These are phyloP conservation scores for Triticum urartu DNA, from an alignment of 176 grass and related monocot genomes.

Conservation along the genomic window DNA sequence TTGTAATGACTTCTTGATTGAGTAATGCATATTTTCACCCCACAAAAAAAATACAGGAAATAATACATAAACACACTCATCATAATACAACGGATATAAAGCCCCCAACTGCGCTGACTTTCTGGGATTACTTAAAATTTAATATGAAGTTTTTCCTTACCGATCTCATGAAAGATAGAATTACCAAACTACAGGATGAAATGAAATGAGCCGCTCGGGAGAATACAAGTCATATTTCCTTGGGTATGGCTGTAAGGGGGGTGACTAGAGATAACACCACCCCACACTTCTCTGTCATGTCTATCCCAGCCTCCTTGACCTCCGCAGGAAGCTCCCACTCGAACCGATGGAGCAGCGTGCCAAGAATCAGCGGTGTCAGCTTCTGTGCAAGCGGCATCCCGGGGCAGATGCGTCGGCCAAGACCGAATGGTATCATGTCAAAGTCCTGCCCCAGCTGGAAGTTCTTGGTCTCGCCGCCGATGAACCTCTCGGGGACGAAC, in stretches of 20 bases:
- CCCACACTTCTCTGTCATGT: constrained; percentile 50
- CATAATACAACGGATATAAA: too few relatives aligned
- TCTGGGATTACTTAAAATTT: too few relatives aligned
- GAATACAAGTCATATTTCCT: not conserved
- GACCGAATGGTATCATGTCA: constrained; percentile 42
- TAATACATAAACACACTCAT: too few relatives aligned
- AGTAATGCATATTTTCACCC: too few relatives aligned
- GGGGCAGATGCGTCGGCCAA: constrained; percentile 38
- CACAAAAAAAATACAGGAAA: too few relatives aligned
- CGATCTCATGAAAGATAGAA: not conserved
- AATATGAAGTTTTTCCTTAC: not conserved
- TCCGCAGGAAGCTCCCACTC: constrained; percentile 39
- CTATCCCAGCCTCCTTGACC: not conserved
- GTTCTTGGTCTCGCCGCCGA: constrained; percentile 7
- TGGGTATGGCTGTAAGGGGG: constrained; percentile 24
- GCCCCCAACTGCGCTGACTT: too few relatives aligned
- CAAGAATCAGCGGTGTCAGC: constrained; percentile 39
- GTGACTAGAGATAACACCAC: constrained; percentile 27
- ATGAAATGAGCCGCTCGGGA: not conserved
- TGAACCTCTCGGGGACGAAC: constrained; percentile 44
- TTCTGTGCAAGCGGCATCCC: constrained; percentile 31
- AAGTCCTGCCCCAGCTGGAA: constrained; percentile 33
- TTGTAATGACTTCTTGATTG: too few relatives aligned
- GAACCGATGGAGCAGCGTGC: constrained; percentile 32
- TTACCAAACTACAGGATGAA: not conserved